Evolutionary conservation across 1,139 yeast genomes (phyloP).

Genomic region (Pneumocystis jirovecii): DNA sequence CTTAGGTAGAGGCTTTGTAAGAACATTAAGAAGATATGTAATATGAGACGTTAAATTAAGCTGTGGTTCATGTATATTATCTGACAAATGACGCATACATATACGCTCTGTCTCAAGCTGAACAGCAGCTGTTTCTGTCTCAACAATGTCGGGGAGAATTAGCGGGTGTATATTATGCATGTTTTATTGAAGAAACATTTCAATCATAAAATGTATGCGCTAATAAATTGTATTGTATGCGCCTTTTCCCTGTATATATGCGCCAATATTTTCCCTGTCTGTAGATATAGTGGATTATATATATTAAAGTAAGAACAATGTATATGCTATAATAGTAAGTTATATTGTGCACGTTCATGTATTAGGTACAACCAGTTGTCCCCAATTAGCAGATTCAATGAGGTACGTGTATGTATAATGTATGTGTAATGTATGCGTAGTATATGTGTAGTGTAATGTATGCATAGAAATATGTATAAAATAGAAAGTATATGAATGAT

Average conservation of each 20-base stretch:
- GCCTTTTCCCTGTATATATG: background rate
- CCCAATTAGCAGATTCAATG: no score
- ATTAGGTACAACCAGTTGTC: no score
- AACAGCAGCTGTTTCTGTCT: background rate
- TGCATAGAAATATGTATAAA: no score
- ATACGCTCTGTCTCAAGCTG: background rate
- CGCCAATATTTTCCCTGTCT: background rate
- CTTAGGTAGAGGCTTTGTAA: constrained; percentile 36
- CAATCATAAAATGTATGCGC: background rate
- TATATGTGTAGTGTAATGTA: no score
- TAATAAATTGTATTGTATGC: background rate
- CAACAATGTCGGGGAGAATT: background rate
- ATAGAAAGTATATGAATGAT: no score
- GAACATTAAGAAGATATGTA: constrained; percentile 28
- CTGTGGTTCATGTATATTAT: background rate
- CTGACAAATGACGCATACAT: background rate
- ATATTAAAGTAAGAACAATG: no score
- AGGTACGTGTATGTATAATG: no score
- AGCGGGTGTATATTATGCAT: background rate
- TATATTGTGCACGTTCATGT: no score
- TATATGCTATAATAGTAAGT: no score
- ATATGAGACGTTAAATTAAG: constrained; percentile 23
- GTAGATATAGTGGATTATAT: no score
- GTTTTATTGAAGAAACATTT: background rate
- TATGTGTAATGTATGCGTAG: no score